Conservation (phyloP, 2,329 filamentous ascomycete genomes). For the Chrysoporthe austroafricana region DNA sequence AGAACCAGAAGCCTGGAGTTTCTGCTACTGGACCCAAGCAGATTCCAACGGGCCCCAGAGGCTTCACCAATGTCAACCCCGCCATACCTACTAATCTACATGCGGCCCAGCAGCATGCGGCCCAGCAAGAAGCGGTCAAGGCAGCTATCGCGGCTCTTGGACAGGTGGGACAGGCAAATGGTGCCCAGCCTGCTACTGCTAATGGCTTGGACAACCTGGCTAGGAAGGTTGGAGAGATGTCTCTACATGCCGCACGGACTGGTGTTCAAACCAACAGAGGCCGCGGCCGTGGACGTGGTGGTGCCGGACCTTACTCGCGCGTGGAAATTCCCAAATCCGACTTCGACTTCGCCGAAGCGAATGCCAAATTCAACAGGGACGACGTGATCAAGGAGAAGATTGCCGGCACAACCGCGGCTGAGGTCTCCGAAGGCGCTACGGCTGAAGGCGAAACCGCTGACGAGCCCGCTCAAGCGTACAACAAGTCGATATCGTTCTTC, state of each 20-base stretch:
- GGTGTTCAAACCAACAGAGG: conserved; percentile 50
- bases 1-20: conserved; percentile 39
- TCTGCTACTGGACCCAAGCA: conserved; percentile 37
- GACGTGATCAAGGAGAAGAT: conserved; percentile 88
- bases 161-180: conserved; percentile 38
- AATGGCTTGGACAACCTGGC: conserved; percentile 71
- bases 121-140: conserved; percentile 63
- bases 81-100: conserved; percentile 64
- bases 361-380: conserved; percentile 87
- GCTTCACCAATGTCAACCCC: conserved; percentile 60
- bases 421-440: conserved; percentile 48
- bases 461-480: conserved; percentile 63
- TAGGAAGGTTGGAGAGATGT: conserved; percentile 78
- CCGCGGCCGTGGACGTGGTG: conserved; percentile 32
- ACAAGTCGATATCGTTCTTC: conserved; percentile 90
- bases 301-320: conserved; percentile 59
- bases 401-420: conserved; percentile 67
- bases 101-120: conserved; percentile 42
- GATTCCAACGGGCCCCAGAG: conserved; percentile 53
- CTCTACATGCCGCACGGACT: conserved; percentile 60
- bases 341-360: conserved; percentile 86
- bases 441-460: conserved; percentile 14
- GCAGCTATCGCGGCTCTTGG: conserved; percentile 76
- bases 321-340: conserved; percentile 89
- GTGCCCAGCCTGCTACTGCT: conserved; percentile 41